A percentile compares a stretch with the other conserved stretches of the same genome.
These are phyloP conservation scores for Mucor mucedo DNA, from an alignment of 371 early-diverging fungal genomes.

Conservation along the genomic window DNA sequence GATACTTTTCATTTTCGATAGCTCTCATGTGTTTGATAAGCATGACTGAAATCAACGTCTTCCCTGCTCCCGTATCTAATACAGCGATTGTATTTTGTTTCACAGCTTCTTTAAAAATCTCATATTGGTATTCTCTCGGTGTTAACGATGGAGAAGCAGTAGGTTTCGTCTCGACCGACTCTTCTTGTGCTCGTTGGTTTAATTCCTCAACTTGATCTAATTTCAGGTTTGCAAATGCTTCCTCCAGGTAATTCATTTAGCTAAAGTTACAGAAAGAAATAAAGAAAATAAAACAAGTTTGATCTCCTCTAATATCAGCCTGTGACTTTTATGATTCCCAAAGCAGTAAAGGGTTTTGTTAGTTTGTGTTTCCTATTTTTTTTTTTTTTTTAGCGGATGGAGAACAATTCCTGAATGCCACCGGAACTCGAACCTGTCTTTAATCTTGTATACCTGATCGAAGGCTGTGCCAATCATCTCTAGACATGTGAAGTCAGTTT, in stretches of 20 bases:
- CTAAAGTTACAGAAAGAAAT: too few species aligned
- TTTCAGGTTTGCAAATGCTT: neutral
- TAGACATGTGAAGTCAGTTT: too few species aligned
- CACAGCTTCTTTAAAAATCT: constrained; percentile 71
- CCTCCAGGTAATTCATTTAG: neutral
- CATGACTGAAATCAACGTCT: constrained; percentile 88
- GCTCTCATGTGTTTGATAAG: constrained; percentile 74
- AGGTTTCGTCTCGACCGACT: neutral
- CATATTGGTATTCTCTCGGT: constrained; percentile 81
- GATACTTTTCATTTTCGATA: constrained; percentile 40
- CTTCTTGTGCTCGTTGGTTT: neutral
- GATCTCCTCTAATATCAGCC: too few species aligned
- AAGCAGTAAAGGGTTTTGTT: too few species aligned
- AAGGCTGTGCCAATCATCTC: too few species aligned
- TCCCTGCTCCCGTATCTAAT: constrained; percentile 92
- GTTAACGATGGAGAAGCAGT: constrained; percentile 17
- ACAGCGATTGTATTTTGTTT: constrained; percentile 83
- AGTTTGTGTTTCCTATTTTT: too few species aligned
- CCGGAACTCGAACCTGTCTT: too few species aligned
- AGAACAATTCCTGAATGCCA: too few species aligned
- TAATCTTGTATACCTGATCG: too few species aligned
- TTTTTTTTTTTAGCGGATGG: too few species aligned
- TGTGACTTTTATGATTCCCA: too few species aligned
- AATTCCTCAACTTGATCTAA: neutral
- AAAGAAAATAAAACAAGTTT: too few species aligned